Conservation (phyloP, 2,329 filamentous ascomycete genomes). For the Colletotrichum destructivum region DNA sequence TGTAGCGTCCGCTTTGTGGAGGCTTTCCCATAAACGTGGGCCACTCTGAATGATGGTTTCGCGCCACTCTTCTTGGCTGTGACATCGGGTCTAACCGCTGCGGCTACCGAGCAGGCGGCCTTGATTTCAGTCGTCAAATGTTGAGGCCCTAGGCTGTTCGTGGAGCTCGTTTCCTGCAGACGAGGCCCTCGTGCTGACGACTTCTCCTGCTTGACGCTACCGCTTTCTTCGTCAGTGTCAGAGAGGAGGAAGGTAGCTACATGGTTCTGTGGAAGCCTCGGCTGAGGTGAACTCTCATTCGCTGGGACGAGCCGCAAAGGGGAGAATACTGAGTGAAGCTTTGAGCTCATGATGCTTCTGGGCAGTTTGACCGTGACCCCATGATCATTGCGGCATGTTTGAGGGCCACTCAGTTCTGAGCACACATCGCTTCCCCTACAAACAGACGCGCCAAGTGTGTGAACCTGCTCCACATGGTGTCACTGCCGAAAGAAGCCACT, state of each 20-base stretch:
- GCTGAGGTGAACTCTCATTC: not conserved
- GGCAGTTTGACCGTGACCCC: too few species aligned
- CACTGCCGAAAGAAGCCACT: too few species aligned
- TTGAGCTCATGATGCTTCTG: too few species aligned
- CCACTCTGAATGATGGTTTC: not conserved
- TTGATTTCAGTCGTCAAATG: conserved; percentile 4
- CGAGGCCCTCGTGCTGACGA: not conserved
- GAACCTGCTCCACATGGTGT: too few species aligned
- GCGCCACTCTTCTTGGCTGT: not conserved
- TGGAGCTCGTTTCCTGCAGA: not conserved
- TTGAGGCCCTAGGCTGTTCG: not conserved
- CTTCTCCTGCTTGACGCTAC: not conserved
- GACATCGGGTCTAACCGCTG: not conserved
- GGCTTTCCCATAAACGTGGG: not conserved
- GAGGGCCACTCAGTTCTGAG: too few species aligned
- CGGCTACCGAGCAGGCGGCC: conserved; percentile 8
- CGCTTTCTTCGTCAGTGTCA: conserved; percentile 7
- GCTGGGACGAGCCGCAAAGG: not conserved
- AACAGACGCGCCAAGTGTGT: too few species aligned
- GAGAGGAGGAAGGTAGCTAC: conserved; percentile 14
- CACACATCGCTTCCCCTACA: too few species aligned
- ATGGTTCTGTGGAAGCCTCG: conserved; percentile 1
- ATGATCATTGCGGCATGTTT: too few species aligned
- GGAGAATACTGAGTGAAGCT: not conserved
- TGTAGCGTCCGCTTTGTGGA: not conserved